Conservation (phyloP, 179 eudicot genomes). For the Sideroxylon spinosum region DNA sequence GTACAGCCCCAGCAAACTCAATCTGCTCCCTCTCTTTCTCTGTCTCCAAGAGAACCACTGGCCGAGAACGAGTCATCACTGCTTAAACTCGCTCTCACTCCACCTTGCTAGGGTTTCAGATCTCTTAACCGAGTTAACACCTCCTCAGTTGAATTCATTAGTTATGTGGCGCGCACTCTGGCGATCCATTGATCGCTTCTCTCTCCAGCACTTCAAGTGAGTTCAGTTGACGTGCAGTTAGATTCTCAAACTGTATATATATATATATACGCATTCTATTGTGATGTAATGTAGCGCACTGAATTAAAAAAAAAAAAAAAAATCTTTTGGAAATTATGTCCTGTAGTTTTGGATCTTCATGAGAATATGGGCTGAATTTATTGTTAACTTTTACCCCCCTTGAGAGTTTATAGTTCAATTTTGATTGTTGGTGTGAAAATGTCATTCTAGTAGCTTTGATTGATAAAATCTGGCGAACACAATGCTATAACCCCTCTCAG, state of each 20-base stretch:
- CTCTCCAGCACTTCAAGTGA: conserved; percentile 45
- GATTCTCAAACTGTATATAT: background rate
- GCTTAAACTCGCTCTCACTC: background rate
- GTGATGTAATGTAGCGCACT: background rate
- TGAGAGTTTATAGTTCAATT: background rate
- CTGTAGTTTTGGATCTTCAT: background rate
- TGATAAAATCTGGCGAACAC: no score
- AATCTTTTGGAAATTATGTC: conserved; percentile 1
- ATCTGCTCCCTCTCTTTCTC: background rate
- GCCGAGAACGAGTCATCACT: background rate
- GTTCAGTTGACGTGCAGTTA: background rate
- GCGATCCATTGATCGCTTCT: conserved; percentile 56
- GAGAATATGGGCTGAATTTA: background rate
- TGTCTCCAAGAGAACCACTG: no score
- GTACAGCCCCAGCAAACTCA: background rate
- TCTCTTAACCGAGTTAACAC: background rate
- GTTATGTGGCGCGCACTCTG: conserved; percentile 47
- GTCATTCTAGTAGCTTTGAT: background rate
- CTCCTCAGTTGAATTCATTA: background rate
- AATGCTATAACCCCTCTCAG: no score
- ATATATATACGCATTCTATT: background rate
- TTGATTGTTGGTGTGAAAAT: background rate
- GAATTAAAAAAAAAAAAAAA: background rate
- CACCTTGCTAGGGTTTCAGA: background rate
- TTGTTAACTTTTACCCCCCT: conserved; percentile 8